phyloP scores from a whole-genome alignment of 2,329 filamentous ascomycete species.

The Pezicula neosporulosa region DNA sequence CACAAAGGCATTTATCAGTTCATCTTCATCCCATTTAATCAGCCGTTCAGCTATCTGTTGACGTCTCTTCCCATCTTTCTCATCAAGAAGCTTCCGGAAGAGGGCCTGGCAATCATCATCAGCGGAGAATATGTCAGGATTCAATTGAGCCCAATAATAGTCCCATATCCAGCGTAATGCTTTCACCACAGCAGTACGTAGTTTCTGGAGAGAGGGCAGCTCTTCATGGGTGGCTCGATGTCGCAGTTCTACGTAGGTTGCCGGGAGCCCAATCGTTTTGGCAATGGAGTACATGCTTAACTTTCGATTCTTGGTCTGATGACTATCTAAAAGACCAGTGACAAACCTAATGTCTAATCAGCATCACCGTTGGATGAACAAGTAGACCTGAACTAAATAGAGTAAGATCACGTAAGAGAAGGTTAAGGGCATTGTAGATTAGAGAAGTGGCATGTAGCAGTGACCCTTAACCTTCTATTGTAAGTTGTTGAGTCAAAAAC shows the following conservation, averaged over 20 bases:
- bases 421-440: background rate
- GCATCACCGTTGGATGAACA: slow-evolving; percentile 4
- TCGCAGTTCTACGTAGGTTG: slow-evolving; percentile 81
- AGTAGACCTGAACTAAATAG: background rate
- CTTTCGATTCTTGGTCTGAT: slow-evolving; percentile 64
- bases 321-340: slow-evolving; percentile 73
- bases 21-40: slow-evolving; percentile 13
- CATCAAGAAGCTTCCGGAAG: slow-evolving; percentile 14
- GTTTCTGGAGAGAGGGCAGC: slow-evolving; percentile 69
- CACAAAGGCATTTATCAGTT: slow-evolving; percentile 17
- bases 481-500: no score
- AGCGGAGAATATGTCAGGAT: background rate
- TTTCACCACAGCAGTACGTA: slow-evolving; percentile 66
- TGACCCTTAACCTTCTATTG: no score
- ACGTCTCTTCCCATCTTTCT: slow-evolving; percentile 19
- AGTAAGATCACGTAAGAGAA: background rate
- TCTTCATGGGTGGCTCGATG: slow-evolving; percentile 91
- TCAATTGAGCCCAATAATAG: slow-evolving; percentile 71
- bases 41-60: slow-evolving; percentile 10
- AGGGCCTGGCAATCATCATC: slow-evolving; percentile 19
- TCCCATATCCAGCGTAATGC: slow-evolving; percentile 84
- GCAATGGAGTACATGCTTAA: slow-evolving; percentile 72
- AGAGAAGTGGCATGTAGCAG: background rate
- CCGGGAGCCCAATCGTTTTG: slow-evolving; percentile 64
- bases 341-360: slow-evolving; percentile 57